These are phyloP conservation scores for Mycena sanguinolenta DNA, from an alignment of 768 basidiomycete genomes.

Conservation along the genomic window DNA sequence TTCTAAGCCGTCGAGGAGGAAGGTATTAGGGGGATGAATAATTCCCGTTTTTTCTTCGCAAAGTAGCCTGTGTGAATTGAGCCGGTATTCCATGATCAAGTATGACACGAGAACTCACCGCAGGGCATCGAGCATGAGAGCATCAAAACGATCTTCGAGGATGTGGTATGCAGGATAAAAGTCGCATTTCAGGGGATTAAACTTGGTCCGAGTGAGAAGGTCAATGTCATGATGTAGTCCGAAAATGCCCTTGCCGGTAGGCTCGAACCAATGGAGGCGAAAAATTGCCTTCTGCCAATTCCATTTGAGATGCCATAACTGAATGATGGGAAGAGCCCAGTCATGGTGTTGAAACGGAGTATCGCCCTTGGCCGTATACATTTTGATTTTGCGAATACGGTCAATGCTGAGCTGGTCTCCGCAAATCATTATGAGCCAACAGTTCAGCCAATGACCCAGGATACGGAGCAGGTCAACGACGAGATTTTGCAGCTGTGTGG, in stretches of 20 bases:
- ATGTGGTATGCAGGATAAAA: constrained; percentile 37
- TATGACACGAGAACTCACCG: too few species aligned
- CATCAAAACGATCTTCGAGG: constrained; percentile 34
- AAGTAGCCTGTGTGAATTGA: too few species aligned
- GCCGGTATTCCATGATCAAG: too few species aligned
- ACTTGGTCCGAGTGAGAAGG: constrained; percentile 18
- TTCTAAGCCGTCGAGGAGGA: too few species aligned
- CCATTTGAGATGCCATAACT: constrained; percentile 41
- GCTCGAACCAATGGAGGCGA: constrained; percentile 25
- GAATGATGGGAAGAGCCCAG: constrained; percentile 40
- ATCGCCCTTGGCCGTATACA: constrained; percentile 23
- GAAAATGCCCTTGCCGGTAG: constrained; percentile 10
- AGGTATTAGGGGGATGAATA: too few species aligned
- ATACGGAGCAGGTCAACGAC: constrained; percentile 30
- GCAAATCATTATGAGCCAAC: constrained; percentile 34
- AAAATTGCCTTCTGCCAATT: constrained; percentile 34
- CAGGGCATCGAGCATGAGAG: constrained; percentile 13
- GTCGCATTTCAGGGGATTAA: constrained; percentile 35
- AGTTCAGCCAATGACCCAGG: constrained; percentile 1
- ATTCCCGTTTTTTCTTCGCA: neutral
- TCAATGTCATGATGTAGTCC: constrained; percentile 27
- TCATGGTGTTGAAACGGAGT: constrained; percentile 18
- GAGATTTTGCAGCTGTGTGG: constrained; percentile 25
- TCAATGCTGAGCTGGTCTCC: constrained; percentile 39
- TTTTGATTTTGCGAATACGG: constrained; percentile 29